These are phyloP conservation scores for Metarhizium anisopliae DNA, from an alignment of 2,329 filamentous ascomycete genomes.

Conservation along the genomic window DNA sequence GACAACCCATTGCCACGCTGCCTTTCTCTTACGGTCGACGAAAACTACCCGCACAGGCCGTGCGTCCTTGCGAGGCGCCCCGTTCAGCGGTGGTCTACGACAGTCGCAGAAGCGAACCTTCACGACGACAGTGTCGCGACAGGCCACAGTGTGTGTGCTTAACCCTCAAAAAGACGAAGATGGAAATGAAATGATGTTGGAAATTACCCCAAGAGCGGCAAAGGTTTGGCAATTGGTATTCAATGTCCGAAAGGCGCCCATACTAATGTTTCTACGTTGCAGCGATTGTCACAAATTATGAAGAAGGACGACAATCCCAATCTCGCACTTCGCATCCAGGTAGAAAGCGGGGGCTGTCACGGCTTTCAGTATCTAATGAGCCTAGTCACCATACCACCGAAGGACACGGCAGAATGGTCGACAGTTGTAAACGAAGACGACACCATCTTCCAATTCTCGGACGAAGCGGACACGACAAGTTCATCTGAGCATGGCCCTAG, in stretches of 20 bases:
- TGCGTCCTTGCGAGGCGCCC: background rate
- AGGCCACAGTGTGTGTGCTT: conserved; percentile 40
- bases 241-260: background rate
- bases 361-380: conserved; percentile 97
- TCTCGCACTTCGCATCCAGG: conserved; percentile 80
- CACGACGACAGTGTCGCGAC: conserved; percentile 23
- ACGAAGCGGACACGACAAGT: conserved; percentile 26
- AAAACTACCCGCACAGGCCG: background rate
- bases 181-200: conserved; percentile 73
- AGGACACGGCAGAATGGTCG: conserved; percentile 23
- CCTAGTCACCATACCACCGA: conserved; percentile 53
- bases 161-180: conserved; percentile 77
- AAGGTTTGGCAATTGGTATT: conserved; percentile 43
- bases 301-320: conserved; percentile 62
- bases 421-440: conserved; percentile 60
- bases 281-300: conserved; percentile 74
- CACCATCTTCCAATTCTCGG: conserved; percentile 69
- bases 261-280: background rate
- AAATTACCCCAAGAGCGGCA: conserved; percentile 76
- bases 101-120: conserved; percentile 21
- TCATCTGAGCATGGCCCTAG: conserved; percentile 45
- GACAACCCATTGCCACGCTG: background rate
- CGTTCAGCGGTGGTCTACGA: background rate
- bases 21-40: background rate
- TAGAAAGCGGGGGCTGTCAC: conserved; percentile 91